Evolutionary conservation across 2,329 filamentous ascomycete genomes (phyloP).

Genomic region (Claviceps paspali): DNA sequence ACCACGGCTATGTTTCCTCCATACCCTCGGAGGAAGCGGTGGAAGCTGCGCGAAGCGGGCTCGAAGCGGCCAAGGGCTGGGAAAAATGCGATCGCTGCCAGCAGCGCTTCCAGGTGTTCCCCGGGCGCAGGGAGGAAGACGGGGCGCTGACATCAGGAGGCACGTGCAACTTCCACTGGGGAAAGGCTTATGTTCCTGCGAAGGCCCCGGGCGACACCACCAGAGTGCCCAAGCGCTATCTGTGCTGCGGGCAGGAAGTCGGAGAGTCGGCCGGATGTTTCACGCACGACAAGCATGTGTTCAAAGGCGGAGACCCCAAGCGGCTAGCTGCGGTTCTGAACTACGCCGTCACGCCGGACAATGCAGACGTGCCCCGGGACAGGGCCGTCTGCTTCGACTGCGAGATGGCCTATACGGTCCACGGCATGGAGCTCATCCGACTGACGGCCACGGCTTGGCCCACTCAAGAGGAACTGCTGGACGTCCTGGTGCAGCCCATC

Average conservation of each 20-base stretch:
- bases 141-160: constrained; percentile 63
- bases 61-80: constrained; percentile 56
- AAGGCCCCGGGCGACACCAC: constrained; percentile 40
- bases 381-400: constrained; percentile 80
- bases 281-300: constrained; percentile 61
- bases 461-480: constrained; percentile 55
- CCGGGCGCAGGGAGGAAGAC: constrained; percentile 64
- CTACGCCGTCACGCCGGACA: constrained; percentile 63
- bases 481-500: constrained; percentile 70
- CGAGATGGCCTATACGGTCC: constrained; percentile 90
- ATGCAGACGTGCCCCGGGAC: constrained; percentile 31
- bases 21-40: constrained; percentile 54
- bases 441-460: constrained; percentile 86
- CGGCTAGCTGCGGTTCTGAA: constrained; percentile 65
- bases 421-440: constrained; percentile 78
- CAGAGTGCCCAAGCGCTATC: constrained; percentile 46
- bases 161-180: constrained; percentile 67
- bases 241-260: constrained; percentile 63
- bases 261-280: constrained; percentile 65
- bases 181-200: constrained; percentile 47
- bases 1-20: constrained; percentile 59
- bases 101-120: constrained; percentile 81
- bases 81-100: constrained; percentile 82
- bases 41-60: constrained; percentile 45
- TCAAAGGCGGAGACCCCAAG: constrained; percentile 64